Evolutionary conservation across 371 early-diverging fungal genomes (phyloP).

Genomic region (Mucor circinelloides): DNA sequence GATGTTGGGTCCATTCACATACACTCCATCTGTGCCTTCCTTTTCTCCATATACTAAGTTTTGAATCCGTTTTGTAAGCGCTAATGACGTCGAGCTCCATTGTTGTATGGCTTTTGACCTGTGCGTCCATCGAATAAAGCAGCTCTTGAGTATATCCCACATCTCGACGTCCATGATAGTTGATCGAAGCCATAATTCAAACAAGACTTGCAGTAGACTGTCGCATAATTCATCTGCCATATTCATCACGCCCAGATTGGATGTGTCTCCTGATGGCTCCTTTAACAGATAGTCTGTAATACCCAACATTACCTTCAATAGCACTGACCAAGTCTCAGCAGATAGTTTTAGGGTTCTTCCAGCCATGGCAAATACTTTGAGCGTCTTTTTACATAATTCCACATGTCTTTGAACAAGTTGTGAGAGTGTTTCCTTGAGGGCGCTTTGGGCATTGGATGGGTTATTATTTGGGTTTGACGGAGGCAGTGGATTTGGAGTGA

Average conservation of each 20-base stretch:
- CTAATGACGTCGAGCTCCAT: slow-evolving; percentile 68
- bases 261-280: slow-evolving; percentile 45
- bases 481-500: slow-evolving; percentile 4
- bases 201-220: slow-evolving; percentile 64
- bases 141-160: slow-evolving; percentile 69
- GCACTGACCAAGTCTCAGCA: slow-evolving; percentile 74
- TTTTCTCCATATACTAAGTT: slow-evolving; percentile 68
- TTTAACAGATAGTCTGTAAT: slow-evolving; percentile 70
- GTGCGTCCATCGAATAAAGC: slow-evolving; percentile 75
- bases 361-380: slow-evolving; percentile 66
- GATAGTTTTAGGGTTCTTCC: slow-evolving; percentile 68
- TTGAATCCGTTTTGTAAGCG: slow-evolving; percentile 63
- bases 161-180: slow-evolving; percentile 64
- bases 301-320: slow-evolving; percentile 76
- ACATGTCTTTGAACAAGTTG: slow-evolving; percentile 61
- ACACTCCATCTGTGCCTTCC: slow-evolving; percentile 51
- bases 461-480: slow-evolving; percentile 14
- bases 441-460: slow-evolving; percentile 2
- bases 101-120: slow-evolving; percentile 68
- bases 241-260: slow-evolving; percentile 42
- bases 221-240: slow-evolving; percentile 83
- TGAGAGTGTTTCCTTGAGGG: slow-evolving; percentile 33
- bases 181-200: slow-evolving; percentile 79
- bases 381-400: slow-evolving; percentile 75
- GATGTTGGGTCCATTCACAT: slow-evolving; percentile 54